Evolutionary conservation across 768 basidiomycete species (phyloP), one percentile per base, ranked within the genome.

Genomic region (Mycena floridula): DNA sequence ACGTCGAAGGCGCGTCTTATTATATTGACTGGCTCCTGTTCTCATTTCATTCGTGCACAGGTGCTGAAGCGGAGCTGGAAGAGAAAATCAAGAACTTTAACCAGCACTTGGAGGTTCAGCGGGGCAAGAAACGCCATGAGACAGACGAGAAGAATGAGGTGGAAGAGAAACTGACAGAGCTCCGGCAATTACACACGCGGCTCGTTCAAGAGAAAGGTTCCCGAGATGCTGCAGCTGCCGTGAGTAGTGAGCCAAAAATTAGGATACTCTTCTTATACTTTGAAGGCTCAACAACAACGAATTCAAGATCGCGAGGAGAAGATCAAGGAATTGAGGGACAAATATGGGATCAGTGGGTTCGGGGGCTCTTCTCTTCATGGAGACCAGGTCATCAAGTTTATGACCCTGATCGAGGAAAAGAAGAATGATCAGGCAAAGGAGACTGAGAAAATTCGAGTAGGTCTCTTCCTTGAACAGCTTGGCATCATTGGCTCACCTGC

Each of bases 221-320:
- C 15, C 67, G 93, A 12, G 67, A 69, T 20, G 88, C 84, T 0
- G 82, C 92, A 57, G 80, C 82, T 32, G 81, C 88, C 65, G 91
- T 84, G 48, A 9, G 41, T n/a, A 18, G 18, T 39, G 9, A 9
- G 45, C 13, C 1, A 27, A 25, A 28, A 43, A 11, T 46, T 23
- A 15, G 42, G 12, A 44, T 1, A 6, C 9, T 30, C 20, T 13
- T 27, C 22, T 23, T 23, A 12, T 30, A 7, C 32, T 37, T 12
- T 30, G 7, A 47, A 95, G 91, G 77, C 79, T 12, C 88, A 95
- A 62, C 78, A 82, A 43, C 68, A 76, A 37, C 81, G 85, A 21
- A 63, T 93, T 28, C 54, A 59, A 2, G 80, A 82, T 4, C 81
- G 94, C 24, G 92, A 94, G 59, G 69, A 73, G 12, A 66, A 83